Evolutionary conservation across 148 eudicot genomes (phyloP).

Genomic region (Persicaria maculosa): DNA sequence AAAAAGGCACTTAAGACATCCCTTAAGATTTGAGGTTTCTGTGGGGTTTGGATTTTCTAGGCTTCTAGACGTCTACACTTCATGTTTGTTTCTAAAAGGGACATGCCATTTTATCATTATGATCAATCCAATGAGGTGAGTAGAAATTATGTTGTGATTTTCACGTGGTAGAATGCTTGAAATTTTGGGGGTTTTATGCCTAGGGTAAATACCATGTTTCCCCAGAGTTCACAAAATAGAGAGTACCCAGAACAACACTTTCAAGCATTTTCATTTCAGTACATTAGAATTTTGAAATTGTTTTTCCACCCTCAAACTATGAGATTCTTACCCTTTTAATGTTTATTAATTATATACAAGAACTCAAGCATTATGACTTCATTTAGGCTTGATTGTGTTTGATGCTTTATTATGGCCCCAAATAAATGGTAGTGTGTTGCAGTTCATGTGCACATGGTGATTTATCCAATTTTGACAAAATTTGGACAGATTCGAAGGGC

Average conservation of each 20-base stretch:
- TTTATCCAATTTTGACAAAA: not conserved
- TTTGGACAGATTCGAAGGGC: slow-evolving; percentile 80
- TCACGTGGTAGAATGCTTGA: not conserved
- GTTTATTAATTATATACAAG: too few relatives aligned
- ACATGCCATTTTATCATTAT: not conserved
- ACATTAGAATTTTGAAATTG: not conserved
- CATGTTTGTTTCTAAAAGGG: not conserved
- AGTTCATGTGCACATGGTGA: not conserved
- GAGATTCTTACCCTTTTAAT: too few relatives aligned
- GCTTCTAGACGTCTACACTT: not conserved
- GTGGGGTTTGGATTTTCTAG: not conserved
- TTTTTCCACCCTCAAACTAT: not conserved
- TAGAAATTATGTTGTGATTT: not conserved
- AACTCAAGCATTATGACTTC: too few relatives aligned
- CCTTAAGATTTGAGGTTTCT: not conserved
- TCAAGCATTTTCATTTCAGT: not conserved
- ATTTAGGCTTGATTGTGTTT: too few relatives aligned
- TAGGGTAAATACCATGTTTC: not conserved
- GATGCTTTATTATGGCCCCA: too few relatives aligned
- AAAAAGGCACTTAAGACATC: not conserved
- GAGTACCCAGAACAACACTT: not conserved
- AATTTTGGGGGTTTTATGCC: not conserved
- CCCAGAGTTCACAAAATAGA: not conserved
- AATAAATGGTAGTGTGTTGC: not conserved
- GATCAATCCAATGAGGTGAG: not conserved